Percentiles rank a stretch among this genome's conserved stretches.
phyloP scores from a whole-genome alignment of 495 filamentous ascomycete genomes.

The Hyphodiscus hymeniophilus region DNA sequence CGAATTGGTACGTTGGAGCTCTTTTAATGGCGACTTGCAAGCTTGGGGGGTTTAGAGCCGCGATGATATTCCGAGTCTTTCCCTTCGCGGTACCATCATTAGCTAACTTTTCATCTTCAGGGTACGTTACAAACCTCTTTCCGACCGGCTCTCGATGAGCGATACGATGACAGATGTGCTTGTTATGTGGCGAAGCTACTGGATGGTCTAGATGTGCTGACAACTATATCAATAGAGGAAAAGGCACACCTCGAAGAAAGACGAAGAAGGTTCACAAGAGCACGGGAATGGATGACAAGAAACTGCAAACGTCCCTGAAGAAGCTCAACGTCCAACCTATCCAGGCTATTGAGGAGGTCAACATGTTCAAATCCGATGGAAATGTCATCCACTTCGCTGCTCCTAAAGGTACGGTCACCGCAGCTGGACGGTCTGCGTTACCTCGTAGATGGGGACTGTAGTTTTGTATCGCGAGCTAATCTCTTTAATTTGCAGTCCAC shows the following conservation, averaged over 20 bases:
- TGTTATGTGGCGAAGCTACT: background rate
- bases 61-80: background rate
- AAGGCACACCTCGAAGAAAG: conserved; percentile 95
- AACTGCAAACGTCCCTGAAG: conserved; percentile 90
- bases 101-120: conserved; percentile 22
- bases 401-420: conserved; percentile 69
- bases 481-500: conserved; percentile 56
- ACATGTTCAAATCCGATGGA: conserved; percentile 99
- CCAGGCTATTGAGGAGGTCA: conserved; percentile 98
- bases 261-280: conserved; percentile 94
- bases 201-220: conserved; percentile 13
- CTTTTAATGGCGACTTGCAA: conserved; percentile 10
- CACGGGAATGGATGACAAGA: conserved; percentile 94
- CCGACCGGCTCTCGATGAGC: background rate
- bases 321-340: conserved; percentile 96
- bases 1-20: conserved; percentile 60
- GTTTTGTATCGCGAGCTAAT: background rate
- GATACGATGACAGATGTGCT: conserved; percentile 7
- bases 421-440: background rate
- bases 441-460: background rate
- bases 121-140: conserved; percentile 24
- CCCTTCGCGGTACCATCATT: background rate
- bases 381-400: conserved; percentile 99
- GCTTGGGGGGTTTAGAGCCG: background rate
- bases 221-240: conserved; percentile 57